Conservation (phyloP, 2,329 filamentous ascomycete species). For the Fusarium chlamydosporum region DNA sequence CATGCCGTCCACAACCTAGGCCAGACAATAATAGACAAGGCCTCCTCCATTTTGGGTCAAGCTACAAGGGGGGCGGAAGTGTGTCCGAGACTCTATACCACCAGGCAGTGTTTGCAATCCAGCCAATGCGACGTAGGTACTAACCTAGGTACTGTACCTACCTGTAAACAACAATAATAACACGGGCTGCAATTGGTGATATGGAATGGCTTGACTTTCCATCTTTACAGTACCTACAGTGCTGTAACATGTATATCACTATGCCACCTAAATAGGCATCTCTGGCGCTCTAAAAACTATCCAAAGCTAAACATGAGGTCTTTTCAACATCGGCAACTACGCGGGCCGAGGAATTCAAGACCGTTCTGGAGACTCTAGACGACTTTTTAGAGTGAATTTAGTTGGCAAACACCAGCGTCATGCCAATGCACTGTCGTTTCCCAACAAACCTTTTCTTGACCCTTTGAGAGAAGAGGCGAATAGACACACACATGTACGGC, state of each 20-base stretch:
- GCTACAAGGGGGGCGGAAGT: slow-evolving; percentile 27
- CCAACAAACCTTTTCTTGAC: slow-evolving; percentile 37
- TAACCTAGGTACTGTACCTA: no score
- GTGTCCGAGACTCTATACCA: slow-evolving; percentile 42
- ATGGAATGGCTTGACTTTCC: not conserved
- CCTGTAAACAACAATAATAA: slow-evolving; percentile 27
- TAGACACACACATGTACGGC: not conserved
- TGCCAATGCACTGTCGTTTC: slow-evolving; percentile 25
- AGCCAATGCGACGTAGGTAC: slow-evolving; percentile 19
- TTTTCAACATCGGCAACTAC: not conserved
- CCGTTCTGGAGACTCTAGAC: slow-evolving; percentile 8
- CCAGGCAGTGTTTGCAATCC: slow-evolving; percentile 26
- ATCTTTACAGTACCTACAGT: not conserved
- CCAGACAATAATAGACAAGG: slow-evolving; percentile 45
- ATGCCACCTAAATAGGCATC: not conserved
- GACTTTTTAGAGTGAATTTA: slow-evolving; percentile 19
- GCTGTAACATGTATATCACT: not conserved
- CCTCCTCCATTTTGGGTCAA: slow-evolving; percentile 28
- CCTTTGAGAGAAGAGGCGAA: slow-evolving; percentile 17
- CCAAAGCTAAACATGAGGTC: not conserved
- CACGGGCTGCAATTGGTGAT: not conserved
- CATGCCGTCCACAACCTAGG: slow-evolving; percentile 16
- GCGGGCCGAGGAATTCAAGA: slow-evolving; percentile 9
- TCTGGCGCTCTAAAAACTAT: not conserved
- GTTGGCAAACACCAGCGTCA: slow-evolving; percentile 33